phyloP scores from a whole-genome alignment of 768 basidiomycete genomes.

The Hortiboletus campestris region DNA sequence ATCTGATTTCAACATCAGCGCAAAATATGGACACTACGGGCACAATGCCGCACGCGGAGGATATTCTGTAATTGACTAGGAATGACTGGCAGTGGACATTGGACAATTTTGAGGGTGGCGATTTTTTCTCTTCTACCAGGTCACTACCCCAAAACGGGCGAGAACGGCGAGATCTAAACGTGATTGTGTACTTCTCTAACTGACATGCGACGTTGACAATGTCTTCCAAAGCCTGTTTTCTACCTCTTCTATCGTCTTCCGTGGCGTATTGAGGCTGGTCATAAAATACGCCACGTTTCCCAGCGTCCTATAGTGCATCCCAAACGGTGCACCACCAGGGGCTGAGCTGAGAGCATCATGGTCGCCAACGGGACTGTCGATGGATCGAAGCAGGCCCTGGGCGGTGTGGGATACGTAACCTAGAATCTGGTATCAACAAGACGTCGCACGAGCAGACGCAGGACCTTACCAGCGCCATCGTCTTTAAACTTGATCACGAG shows the following conservation, averaged over 20 bases:
- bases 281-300: slow-evolving; percentile 94
- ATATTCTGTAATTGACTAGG: too few species aligned
- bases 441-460: neutral
- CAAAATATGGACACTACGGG: too few species aligned
- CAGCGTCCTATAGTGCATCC: slow-evolving; percentile 83
- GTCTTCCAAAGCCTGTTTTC: slow-evolving; percentile 60
- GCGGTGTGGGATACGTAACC: slow-evolving; percentile 67
- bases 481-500: slow-evolving; percentile 74
- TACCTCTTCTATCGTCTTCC: slow-evolving; percentile 51
- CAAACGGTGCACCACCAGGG: slow-evolving; percentile 56
- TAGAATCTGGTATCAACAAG: slow-evolving; percentile 18
- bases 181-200: neutral
- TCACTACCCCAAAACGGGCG: neutral
- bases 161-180: neutral
- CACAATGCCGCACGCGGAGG: too few species aligned
- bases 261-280: slow-evolving; percentile 75
- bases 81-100: neutral
- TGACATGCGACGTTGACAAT: slow-evolving; percentile 10
- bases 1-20: neutral
- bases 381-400: slow-evolving; percentile 51
- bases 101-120: too few species aligned
- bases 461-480: slow-evolving; percentile 46
- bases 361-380: slow-evolving; percentile 38
- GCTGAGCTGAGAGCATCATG: slow-evolving; percentile 36
- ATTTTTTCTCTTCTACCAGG: neutral